Conservation (phyloP, 495 filamentous ascomycete species). For the Lepidopterella palustris region DNA sequence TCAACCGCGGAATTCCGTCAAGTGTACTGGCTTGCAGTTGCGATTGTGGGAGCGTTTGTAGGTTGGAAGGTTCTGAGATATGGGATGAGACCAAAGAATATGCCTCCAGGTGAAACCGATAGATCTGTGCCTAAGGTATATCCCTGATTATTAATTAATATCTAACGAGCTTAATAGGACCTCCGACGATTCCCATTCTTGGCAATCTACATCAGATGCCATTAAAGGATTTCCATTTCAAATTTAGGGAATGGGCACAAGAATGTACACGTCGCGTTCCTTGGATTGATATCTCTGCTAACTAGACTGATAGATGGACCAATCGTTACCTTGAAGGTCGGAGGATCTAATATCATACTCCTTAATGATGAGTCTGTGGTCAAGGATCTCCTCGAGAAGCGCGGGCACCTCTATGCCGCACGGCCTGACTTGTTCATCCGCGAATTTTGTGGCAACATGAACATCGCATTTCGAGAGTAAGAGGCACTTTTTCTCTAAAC, state of each 20-base stretch:
- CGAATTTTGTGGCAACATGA: not conserved
- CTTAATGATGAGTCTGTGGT: not conserved
- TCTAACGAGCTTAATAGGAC: not conserved
- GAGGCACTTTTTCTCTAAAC: not conserved
- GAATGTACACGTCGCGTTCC: not conserved
- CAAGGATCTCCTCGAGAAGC: not conserved
- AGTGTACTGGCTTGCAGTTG: not conserved
- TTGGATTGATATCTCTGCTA: not conserved
- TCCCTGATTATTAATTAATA: not conserved
- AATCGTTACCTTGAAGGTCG: not conserved
- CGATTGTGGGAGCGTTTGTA: not conserved
- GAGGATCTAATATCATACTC: not conserved
- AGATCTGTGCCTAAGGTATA: not conserved
- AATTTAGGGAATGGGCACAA: slow-evolving; percentile 4
- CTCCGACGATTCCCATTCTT: not conserved
- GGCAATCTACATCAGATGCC: slow-evolving; percentile 2
- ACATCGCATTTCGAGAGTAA: slow-evolving; percentile 1
- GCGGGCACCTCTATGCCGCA: not conserved
- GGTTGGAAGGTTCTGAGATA: not conserved
- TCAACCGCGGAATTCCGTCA: not conserved
- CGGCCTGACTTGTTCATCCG: slow-evolving; percentile 1
- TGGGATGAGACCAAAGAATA: slow-evolving; percentile 2
- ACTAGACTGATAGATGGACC: not conserved
- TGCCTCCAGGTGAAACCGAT: not conserved
- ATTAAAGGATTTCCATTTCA: slow-evolving; percentile 2